Evolutionary conservation across 2,329 filamentous ascomycete species (phyloP).

Genomic region (Colletotrichum orchidophilum): DNA sequence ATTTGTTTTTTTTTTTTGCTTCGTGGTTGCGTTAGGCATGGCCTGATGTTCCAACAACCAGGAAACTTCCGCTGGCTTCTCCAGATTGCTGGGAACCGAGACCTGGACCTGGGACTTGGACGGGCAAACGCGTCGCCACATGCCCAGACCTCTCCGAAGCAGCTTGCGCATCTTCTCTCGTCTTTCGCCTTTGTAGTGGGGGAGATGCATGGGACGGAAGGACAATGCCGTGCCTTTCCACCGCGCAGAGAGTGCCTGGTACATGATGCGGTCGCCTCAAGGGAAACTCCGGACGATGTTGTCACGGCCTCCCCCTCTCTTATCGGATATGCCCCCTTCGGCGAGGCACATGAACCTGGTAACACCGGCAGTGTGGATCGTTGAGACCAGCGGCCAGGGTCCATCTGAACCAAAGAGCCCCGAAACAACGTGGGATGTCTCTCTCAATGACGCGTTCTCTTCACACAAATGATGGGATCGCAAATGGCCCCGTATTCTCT

Average conservation of each 20-base stretch:
- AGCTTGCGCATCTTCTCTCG: constrained; percentile 2
- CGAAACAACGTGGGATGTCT: background rate
- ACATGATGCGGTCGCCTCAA: constrained; percentile 9
- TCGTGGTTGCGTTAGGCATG: constrained; percentile 12
- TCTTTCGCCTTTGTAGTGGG: background rate
- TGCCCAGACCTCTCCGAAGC: constrained; percentile 1
- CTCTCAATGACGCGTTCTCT: constrained; percentile 10
- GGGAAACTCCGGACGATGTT: constrained; percentile 14
- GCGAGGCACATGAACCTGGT: constrained; percentile 20
- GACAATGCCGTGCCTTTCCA: background rate
- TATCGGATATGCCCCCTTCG: constrained; percentile 6
- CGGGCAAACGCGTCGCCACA: constrained; percentile 8
- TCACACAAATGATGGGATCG: too few species aligned
- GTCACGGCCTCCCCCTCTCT: background rate
- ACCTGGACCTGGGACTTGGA: background rate
- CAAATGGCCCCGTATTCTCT: too few species aligned
- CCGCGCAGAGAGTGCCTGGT: background rate
- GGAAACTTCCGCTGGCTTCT: constrained; percentile 8
- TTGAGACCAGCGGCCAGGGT: background rate
- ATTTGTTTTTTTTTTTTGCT: background rate
- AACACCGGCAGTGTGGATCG: constrained; percentile 13
- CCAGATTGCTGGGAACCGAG: constrained; percentile 18
- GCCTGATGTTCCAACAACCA: constrained; percentile 19
- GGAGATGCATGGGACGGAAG: background rate
- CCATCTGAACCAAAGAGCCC: background rate